Evolutionary conservation across 306 rosid genomes (phyloP).

Genomic region (Quercus ilex): DNA sequence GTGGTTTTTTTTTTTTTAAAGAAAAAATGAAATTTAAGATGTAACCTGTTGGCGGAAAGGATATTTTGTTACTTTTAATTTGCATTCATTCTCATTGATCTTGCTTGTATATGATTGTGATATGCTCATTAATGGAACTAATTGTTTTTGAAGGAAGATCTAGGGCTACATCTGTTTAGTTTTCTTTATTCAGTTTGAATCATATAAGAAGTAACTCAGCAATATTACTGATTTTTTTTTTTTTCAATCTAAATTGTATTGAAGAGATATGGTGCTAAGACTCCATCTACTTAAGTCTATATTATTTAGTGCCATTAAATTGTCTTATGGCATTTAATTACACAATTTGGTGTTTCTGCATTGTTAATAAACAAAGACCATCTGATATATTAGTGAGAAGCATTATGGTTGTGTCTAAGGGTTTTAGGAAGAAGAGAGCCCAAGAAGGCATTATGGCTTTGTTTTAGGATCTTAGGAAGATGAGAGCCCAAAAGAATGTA

Average conservation of each 20-base stretch:
- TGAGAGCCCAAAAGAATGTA: not conserved
- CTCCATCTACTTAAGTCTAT: not conserved
- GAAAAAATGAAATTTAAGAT: not conserved
- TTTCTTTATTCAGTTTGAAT: not conserved
- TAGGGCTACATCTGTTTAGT: not conserved
- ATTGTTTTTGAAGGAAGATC: not conserved
- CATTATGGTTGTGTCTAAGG: not conserved
- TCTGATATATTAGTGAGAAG: not conserved
- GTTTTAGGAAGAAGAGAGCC: not conserved
- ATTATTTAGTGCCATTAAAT: not conserved
- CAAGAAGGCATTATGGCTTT: not conserved
- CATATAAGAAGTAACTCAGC: not conserved
- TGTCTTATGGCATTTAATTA: not conserved
- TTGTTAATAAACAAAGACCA: not conserved
- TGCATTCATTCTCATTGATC: not conserved
- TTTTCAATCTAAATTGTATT: not conserved
- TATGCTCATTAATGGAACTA: slow-evolving; percentile 3
- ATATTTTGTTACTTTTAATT: not conserved
- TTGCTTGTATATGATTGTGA: slow-evolving; percentile 1
- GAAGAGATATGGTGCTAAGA: not conserved
- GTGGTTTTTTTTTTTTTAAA: not conserved
- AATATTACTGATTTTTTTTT: not conserved
- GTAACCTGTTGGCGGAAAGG: not conserved
- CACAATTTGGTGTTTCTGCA: not conserved
- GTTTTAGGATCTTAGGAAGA: not conserved